Percentiles rank a stretch among this genome's conserved stretches.
Conservation (phyloP, 371 early-diverging fungal species). For the Mucor racemosus region DNA sequence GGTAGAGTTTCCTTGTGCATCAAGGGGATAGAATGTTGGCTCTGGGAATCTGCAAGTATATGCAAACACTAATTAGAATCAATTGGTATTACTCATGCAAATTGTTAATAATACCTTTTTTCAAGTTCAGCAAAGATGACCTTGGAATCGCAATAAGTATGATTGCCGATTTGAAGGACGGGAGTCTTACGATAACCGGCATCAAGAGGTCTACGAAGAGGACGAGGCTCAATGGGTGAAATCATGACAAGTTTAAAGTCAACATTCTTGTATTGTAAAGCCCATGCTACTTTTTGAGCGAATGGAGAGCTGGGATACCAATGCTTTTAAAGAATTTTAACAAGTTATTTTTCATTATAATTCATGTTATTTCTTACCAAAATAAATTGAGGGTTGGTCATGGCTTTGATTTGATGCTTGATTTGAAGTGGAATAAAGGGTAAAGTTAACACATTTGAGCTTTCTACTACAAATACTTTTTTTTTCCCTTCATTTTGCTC, state of each 20-base stretch:
- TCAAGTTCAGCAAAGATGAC: slow-evolving; percentile 58
- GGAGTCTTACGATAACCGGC: slow-evolving; percentile 65
- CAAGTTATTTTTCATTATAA: background rate
- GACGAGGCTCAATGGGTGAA: slow-evolving; percentile 37
- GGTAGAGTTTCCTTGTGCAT: slow-evolving; percentile 1
- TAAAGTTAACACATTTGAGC: background rate
- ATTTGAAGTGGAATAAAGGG: background rate
- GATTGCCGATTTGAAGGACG: slow-evolving; percentile 64
- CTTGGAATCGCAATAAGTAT: slow-evolving; percentile 58
- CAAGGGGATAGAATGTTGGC: slow-evolving; percentile 23
- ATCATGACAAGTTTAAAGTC: slow-evolving; percentile 39
- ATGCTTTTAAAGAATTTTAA: background rate
- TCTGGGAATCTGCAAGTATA: slow-evolving; percentile 21
- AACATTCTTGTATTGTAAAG: slow-evolving; percentile 43
- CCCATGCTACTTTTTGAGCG: slow-evolving; percentile 40
- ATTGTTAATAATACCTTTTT: slow-evolving; percentile 34
- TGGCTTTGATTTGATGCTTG: background rate
- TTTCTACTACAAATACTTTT: background rate
- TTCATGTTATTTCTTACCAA: background rate
- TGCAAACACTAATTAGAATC: background rate
- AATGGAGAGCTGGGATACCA: slow-evolving; percentile 36
- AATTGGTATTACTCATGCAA: background rate
- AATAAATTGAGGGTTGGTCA: background rate
- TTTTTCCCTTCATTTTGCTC: background rate
- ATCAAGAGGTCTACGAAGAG: slow-evolving; percentile 52